Evolutionary conservation across 306 rosid species (phyloP).

Genomic region (Prunus campanulata): DNA sequence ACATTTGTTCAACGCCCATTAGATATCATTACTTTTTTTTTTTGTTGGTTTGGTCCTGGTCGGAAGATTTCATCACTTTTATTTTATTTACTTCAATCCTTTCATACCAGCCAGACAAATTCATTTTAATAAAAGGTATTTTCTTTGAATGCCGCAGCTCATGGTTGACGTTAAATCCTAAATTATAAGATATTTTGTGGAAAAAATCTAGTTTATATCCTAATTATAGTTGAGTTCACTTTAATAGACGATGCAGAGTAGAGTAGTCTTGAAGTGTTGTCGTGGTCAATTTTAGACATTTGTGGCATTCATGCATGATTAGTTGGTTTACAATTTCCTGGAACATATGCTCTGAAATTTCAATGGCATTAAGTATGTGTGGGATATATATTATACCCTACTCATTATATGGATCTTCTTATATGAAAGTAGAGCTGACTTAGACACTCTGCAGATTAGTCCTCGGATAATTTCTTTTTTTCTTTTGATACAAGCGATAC

Average conservation of each 20-base stretch:
- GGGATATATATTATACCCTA: not conserved
- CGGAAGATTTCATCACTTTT: not conserved
- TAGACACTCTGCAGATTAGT: too few relatives aligned
- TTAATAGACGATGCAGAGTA: not conserved
- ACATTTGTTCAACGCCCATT: not conserved
- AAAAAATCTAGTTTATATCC: not conserved
- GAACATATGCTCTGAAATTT: not conserved
- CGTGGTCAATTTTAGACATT: not conserved
- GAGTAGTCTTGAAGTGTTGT: not conserved
- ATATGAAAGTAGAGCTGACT: not conserved
- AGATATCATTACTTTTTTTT: not conserved
- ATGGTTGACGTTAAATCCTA: not conserved
- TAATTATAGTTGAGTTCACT: not conserved
- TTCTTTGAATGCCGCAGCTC: not conserved
- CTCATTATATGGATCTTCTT: not conserved
- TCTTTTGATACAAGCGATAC: not conserved
- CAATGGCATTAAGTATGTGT: not conserved
- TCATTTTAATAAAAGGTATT: not conserved
- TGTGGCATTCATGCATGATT: not conserved
- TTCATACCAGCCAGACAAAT: not conserved
- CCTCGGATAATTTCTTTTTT: not conserved
- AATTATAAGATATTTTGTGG: not conserved
- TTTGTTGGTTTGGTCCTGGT: not conserved
- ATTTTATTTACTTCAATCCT: not conserved
- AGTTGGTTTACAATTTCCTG: constrained; percentile 10